phyloP scores from a whole-genome alignment of 2,329 filamentous ascomycete genomes.

The Fusarium subtropicale region DNA sequence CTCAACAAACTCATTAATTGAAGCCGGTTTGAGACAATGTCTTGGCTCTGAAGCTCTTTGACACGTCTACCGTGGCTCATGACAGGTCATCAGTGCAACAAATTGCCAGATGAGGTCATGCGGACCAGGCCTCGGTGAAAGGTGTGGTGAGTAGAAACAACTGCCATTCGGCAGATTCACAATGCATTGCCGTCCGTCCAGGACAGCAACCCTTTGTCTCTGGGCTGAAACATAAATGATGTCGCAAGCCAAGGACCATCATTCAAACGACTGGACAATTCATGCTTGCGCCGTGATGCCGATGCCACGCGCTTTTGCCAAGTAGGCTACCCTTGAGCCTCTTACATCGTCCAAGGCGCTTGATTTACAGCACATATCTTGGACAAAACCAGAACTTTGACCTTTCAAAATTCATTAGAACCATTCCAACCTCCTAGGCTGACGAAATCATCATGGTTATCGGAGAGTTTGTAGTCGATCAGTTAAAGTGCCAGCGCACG shows the following conservation, averaged over 20 bases:
- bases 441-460: constrained; percentile 12
- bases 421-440: constrained; percentile 5
- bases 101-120: constrained; percentile 44
- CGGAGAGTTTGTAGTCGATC: constrained; percentile 11
- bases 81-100: constrained; percentile 21
- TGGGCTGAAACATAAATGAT: constrained; percentile 44
- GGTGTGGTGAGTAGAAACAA: constrained; percentile 27
- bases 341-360: constrained; percentile 38
- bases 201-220: constrained; percentile 12
- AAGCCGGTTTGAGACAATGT: constrained; percentile 38
- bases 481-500: neutral
- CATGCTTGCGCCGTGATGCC: constrained; percentile 17
- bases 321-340: constrained; percentile 29
- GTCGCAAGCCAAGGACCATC: constrained; percentile 23
- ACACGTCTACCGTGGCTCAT: constrained; percentile 36
- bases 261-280: constrained; percentile 23
- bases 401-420: neutral
- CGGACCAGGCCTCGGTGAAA: constrained; percentile 31
- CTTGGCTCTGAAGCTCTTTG: constrained; percentile 30
- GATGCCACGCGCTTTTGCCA: constrained; percentile 25
- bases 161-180: constrained; percentile 28
- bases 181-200: constrained; percentile 3
- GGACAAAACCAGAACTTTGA: constrained; percentile 5
- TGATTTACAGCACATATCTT: constrained; percentile 3
- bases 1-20: constrained; percentile 13